Percentiles rank a stretch among this genome's conserved stretches.
phyloP scores from a whole-genome alignment of 345 rosid genomes.

The Eucalyptus curtisii region DNA sequence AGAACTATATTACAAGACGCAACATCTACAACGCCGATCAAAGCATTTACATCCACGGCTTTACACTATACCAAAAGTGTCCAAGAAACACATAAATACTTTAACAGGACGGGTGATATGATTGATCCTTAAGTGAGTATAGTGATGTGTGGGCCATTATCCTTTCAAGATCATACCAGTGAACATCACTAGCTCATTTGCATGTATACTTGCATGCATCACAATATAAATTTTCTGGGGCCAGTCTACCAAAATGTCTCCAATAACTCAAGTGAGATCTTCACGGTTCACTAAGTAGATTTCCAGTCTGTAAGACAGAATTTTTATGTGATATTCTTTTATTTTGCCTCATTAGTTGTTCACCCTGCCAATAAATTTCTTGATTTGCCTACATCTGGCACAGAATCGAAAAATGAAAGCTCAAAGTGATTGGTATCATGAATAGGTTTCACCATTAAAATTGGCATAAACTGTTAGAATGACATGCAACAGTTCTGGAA shows the following conservation, averaged over 20 bases:
- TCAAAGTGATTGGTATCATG: not conserved
- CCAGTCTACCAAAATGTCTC: not conserved
- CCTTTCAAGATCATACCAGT: not conserved
- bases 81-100: not conserved
- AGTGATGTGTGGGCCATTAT: not conserved
- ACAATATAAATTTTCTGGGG: not conserved
- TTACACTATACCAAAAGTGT: not conserved
- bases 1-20: not conserved
- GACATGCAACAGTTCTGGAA: not conserved
- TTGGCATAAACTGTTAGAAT: not conserved
- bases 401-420: not conserved
- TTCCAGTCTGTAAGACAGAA: not conserved
- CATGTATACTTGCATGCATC: not conserved
- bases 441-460: not conserved
- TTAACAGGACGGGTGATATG: not conserved
- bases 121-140: not conserved
- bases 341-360: not conserved
- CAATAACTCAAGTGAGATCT: not conserved
- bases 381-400: not conserved
- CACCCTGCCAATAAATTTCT: not conserved
- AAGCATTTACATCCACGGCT: not conserved
- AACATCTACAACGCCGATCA: not conserved
- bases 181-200: not conserved
- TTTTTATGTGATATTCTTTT: not conserved
- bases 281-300: not conserved